phyloP scores from a whole-genome alignment of 805 yeast genomes.

The Starmerella vitae region DNA sequence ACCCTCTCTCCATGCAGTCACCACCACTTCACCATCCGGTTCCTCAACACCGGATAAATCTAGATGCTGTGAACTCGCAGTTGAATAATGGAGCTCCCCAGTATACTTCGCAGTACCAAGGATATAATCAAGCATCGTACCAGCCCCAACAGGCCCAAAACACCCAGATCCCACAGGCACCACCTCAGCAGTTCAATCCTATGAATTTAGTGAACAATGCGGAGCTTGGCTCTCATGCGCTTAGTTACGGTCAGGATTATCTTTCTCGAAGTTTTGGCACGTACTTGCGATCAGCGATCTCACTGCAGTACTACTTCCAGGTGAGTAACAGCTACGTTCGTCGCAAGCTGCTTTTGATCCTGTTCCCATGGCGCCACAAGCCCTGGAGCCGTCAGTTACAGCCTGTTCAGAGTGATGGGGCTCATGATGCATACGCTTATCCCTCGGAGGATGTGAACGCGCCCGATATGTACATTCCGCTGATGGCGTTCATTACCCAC shows the following conservation, averaged over 20 bases:
- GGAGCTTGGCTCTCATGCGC: conserved; percentile 75
- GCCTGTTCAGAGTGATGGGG: conserved; percentile 27
- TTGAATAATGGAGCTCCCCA: conserved; percentile 2
- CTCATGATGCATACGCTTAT: conserved; percentile 41
- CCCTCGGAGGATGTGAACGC: conserved; percentile 85
- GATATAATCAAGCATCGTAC: conserved; percentile 1
- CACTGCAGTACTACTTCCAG: conserved; percentile 75
- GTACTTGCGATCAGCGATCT: conserved; percentile 35
- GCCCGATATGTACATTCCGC: conserved; percentile 90
- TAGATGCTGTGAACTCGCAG: conserved; percentile 17
- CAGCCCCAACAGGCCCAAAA: background rate
- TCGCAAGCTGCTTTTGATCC: conserved; percentile 52
- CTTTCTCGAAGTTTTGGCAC: conserved; percentile 53
- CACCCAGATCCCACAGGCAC: conserved; percentile 6
- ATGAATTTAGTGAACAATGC: conserved; percentile 68
- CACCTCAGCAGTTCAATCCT: conserved; percentile 15
- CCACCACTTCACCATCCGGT: conserved; percentile 35
- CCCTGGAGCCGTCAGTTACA: conserved; percentile 56
- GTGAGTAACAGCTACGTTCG: conserved; percentile 81
- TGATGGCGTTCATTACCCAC: conserved; percentile 84
- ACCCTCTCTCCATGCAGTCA: conserved; percentile 21
- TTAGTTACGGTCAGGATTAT: conserved; percentile 67
- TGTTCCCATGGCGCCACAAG: conserved; percentile 75
- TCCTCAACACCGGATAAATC: conserved; percentile 34
- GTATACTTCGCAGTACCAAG: background rate